Evolutionary conservation across 768 basidiomycete genomes (phyloP), one percentile per base, ranked within the genome.

Genomic region (Rhizopogon sp.): DNA sequence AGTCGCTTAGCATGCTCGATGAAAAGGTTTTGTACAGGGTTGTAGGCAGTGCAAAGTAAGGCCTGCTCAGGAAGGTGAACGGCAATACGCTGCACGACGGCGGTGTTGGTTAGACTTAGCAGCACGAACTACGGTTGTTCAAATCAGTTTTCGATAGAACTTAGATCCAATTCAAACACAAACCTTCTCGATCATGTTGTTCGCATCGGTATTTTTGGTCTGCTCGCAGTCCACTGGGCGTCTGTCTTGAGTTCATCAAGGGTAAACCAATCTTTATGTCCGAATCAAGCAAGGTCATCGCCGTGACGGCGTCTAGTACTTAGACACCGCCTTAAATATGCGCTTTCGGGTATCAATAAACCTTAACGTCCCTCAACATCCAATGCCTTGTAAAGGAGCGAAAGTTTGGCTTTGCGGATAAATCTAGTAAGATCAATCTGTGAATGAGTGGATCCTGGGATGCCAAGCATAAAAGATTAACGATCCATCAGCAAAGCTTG

Each of bases 1-100:
- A 98, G 79, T 44, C 91, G 85, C 51, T 82, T 78, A 3, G 94
- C 93, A 31, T 94, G 88, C 56, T 90, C 85, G 43, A 71, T 74
- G 64, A 98, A 95, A 10, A 79, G 79, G 55, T 79, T 88, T 90
- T 93, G 62, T 8, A 22, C 28, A 41, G 14, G 50, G 45, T 17
- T 28, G 33, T 64, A 50, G 22, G 16, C 5, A 20, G 65, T 52
- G 51, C 97, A 88, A 43, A 99, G 82, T 11, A 99, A 78, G n/a
- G 96, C 90, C 69, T 98, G 96, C 68, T 99, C 97, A 28, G 97
- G 94, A 25, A 98, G 82, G 62, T 93, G 85, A 22, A 94, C 87
- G 39, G 96, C 96, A 62, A 97, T 85, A 62, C 94, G 88, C 66
- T 95, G 92, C 9, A 96, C 94, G 40, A 95, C 88, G 11, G 91